Evolutionary conservation across 2,329 filamentous ascomycete species (phyloP), one percentile per base, ranked within the genome.

Genomic region (Aspergillus sp.): DNA sequence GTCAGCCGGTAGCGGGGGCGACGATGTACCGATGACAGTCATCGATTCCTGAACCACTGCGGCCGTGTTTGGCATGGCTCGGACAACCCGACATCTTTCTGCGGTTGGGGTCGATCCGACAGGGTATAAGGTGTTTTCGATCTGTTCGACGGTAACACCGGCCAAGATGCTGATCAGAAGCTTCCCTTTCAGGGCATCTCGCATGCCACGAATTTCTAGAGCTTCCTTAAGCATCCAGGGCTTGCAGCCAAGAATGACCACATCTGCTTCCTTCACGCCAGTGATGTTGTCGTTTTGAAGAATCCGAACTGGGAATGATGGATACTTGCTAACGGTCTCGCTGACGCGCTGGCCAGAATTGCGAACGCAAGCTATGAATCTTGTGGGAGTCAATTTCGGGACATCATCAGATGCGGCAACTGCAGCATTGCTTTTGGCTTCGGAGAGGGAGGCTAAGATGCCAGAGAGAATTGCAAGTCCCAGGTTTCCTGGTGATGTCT

Each of bases 111-210:
- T 19, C 29, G 9, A 6, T 6, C n/a, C n/a, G 38, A 26, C 29
- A 7, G 12, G 29, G 33, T 66, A 61, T 0, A 72, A 53, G 6
- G 53, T 57, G 1, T 45, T 35, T 46, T 66, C 61, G 1, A 73
- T 52, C 38, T 62, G 58, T 2, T 53, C 48, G 7, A 62, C 59
- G 1, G 69, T 65, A 64, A 67, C 74, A 0, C 75, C 74, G 1
- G 73, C 75, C 2, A 69, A 67, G 0, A 78, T 65, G 49, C 73
- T 77, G 55, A 78, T 71, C 7, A 78, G 51, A 1, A 76, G 59
- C 50, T 76, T 78, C 3, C 64, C 62, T 0, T 55, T 54, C 1
- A 77, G 43, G 0, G 70, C 71, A 5, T 70, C 58, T 0, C 48
- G 30, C 1, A 76, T 53, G 0, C 67, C 68, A 0, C 59, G 50